Evolutionary conservation across 306 rosid species (phyloP).

Genomic region (Heteromeles arbutifolia): DNA sequence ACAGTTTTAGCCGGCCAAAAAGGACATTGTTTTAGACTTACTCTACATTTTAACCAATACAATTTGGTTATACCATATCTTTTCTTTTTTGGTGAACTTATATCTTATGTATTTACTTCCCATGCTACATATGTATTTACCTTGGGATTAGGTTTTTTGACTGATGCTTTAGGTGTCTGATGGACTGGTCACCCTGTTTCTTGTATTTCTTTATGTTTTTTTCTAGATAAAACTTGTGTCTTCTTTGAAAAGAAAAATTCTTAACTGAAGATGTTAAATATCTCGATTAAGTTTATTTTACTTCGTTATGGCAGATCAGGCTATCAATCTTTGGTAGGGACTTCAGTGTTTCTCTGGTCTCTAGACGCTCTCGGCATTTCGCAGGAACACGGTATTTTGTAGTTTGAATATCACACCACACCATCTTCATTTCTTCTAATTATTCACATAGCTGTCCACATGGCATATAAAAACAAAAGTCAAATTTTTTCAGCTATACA

Average conservation of each 20-base stretch:
- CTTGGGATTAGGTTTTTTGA: background rate
- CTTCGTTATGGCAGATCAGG: constrained; percentile 50
- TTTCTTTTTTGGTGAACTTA: background rate
- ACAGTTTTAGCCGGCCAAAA: background rate
- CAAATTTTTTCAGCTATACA: background rate
- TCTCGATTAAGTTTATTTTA: constrained; percentile 9
- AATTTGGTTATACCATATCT: background rate
- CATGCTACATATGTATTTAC: background rate
- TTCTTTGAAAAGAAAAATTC: background rate
- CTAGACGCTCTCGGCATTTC: constrained; percentile 95
- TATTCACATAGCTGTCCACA: background rate
- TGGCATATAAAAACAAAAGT: background rate
- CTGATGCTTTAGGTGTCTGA: background rate
- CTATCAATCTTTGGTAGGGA: constrained; percentile 90
- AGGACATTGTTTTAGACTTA: background rate
- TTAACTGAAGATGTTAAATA: background rate
- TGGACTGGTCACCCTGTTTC: background rate
- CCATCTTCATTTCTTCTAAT: background rate
- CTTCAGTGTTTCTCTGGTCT: constrained; percentile 71
- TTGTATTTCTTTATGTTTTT: background rate
- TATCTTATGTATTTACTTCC: background rate
- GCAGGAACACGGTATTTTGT: constrained; percentile 90
- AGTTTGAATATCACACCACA: background rate
- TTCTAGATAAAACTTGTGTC: background rate
- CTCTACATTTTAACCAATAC: background rate